phyloP scores from a whole-genome alignment of 1,284 basidiomycete genomes.

The Fomes fomentarius region DNA sequence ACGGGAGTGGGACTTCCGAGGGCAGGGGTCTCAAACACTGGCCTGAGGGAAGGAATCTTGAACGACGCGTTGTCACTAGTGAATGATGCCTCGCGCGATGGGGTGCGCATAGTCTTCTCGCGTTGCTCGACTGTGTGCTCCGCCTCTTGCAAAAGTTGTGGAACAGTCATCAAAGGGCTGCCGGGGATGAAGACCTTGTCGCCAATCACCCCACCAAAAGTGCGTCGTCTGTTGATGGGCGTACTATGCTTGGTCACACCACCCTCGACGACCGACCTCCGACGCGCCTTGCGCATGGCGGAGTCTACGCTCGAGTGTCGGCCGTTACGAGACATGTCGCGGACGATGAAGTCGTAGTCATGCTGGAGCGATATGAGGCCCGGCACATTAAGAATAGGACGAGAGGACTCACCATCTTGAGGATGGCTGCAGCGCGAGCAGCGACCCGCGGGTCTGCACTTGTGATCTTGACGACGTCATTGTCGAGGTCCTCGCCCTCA shows the following conservation, averaged over 20 bases:
- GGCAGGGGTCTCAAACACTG: constrained; percentile 21
- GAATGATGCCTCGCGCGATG: constrained; percentile 10
- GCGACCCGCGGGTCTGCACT: constrained; percentile 83
- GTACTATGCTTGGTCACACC: constrained; percentile 40
- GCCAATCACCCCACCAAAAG: constrained; percentile 49
- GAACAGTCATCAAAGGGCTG: constrained; percentile 54
- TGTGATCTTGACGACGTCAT: constrained; percentile 72
- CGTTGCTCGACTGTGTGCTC: constrained; percentile 50
- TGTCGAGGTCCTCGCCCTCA: constrained; percentile 46
- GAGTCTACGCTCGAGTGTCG: constrained; percentile 37
- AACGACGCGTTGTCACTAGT: constrained; percentile 9
- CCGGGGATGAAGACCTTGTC: constrained; percentile 59
- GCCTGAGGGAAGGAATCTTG: constrained; percentile 9
- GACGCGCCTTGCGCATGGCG: constrained; percentile 38
- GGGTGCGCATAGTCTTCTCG: constrained; percentile 21
- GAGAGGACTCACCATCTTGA: constrained; percentile 66
- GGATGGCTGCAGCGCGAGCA: constrained; percentile 86
- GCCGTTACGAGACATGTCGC: constrained; percentile 30
- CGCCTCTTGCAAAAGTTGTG: constrained; percentile 59
- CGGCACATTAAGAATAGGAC: constrained; percentile 80
- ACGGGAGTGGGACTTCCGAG: constrained; percentile 10
- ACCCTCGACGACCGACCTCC: constrained; percentile 36
- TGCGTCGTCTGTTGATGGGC: constrained; percentile 35
- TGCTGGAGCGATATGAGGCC: constrained; percentile 50
- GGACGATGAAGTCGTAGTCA: constrained; percentile 81